Conservation (phyloP, 306 rosid genomes). For the Cyamopsis tetragonoloba region DNA sequence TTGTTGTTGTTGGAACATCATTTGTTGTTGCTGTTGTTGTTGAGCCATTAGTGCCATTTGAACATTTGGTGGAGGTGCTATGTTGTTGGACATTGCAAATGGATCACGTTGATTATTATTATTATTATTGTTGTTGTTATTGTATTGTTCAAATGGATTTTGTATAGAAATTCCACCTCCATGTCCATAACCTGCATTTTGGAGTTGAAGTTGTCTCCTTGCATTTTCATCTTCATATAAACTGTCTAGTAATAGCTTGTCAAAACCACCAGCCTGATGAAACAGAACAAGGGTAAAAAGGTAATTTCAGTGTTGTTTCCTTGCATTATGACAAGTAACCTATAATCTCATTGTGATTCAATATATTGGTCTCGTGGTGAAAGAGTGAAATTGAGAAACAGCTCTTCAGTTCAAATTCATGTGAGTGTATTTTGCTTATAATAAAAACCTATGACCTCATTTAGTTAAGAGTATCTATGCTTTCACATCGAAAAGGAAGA, state of each 20-base stretch:
- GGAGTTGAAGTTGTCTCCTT: conserved; percentile 79
- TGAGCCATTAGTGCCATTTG: conserved; percentile 71
- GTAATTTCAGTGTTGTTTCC: not conserved
- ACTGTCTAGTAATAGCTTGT: conserved; percentile 82
- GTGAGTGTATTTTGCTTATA: no score
- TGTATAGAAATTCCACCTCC: conserved; percentile 41
- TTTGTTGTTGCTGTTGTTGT: conserved; percentile 58
- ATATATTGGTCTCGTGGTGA: no score
- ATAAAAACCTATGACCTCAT: no score
- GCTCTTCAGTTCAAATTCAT: no score
- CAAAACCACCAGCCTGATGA: conserved; percentile 86
- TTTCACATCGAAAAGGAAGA: no score
- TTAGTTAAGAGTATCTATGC: no score
- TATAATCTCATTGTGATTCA: not conserved
- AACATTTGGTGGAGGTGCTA: conserved; percentile 77
- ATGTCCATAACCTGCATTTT: conserved; percentile 85
- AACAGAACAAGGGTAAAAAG: not conserved
- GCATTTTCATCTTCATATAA: conserved; percentile 78
- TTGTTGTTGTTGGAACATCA: conserved; percentile 47
- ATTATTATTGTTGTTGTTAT: no score
- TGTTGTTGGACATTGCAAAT: conserved; percentile 58
- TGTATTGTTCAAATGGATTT: conserved; percentile 56
- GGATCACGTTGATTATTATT: conserved; percentile 58
- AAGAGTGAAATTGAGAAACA: no score
- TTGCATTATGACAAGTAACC: not conserved